phyloP scores from a whole-genome alignment of 1,284 basidiomycete species.

The Taiwanofungus camphoratus region DNA sequence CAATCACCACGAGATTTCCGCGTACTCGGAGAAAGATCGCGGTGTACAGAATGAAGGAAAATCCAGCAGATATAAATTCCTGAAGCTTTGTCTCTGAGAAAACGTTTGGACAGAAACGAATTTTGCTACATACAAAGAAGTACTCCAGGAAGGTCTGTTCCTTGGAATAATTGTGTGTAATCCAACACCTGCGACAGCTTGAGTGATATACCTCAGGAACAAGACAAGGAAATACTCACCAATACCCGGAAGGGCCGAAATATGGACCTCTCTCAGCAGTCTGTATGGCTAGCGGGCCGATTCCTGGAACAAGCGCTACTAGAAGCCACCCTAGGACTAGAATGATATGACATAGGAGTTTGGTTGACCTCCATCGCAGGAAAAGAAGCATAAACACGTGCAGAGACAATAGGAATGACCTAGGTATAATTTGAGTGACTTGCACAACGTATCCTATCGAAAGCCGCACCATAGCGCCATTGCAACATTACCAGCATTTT shows the following conservation, averaged over 20 bases:
- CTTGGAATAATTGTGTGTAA: slow-evolving; percentile 35
- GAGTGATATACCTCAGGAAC: background rate
- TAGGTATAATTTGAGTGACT: slow-evolving; percentile 9
- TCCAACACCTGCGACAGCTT: slow-evolving; percentile 38
- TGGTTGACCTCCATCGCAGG: slow-evolving; percentile 29
- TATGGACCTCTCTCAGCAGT: slow-evolving; percentile 31
- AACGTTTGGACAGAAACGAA: background rate
- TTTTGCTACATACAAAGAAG: slow-evolving; percentile 31
- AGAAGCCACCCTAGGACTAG: slow-evolving; percentile 32
- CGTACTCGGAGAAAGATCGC: slow-evolving; percentile 34
- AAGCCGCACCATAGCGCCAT: slow-evolving; percentile 33
- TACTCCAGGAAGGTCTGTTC: slow-evolving; percentile 42
- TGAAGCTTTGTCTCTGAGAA: slow-evolving; percentile 7
- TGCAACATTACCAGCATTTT: slow-evolving; percentile 39
- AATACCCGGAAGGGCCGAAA: slow-evolving; percentile 38
- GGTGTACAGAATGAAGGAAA: slow-evolving; percentile 33
- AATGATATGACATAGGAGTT: slow-evolving; percentile 21
- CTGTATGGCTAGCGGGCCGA: slow-evolving; percentile 34
- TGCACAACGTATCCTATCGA: background rate
- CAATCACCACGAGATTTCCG: slow-evolving; percentile 30
- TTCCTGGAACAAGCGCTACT: slow-evolving; percentile 28
- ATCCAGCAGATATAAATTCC: slow-evolving; percentile 31
- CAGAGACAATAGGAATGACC: slow-evolving; percentile 35
- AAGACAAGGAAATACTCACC: slow-evolving; percentile 23
- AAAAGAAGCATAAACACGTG: slow-evolving; percentile 41